These are phyloP conservation scores for Halophytophthora batemanensis DNA, from an alignment of 352 stramenopile genomes.

Conservation along the genomic window DNA sequence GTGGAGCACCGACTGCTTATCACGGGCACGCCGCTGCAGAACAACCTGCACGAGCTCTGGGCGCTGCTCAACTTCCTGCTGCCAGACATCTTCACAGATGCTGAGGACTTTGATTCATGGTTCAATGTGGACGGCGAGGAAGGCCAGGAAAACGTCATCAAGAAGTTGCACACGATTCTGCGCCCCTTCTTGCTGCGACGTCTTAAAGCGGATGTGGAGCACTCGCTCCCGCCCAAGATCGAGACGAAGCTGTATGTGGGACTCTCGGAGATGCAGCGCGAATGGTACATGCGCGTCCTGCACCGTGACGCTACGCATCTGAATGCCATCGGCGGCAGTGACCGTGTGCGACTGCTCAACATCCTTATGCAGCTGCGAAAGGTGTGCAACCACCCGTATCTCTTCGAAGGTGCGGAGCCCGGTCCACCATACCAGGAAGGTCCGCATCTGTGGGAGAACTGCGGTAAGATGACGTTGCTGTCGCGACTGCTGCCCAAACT, in stretches of 20 bases:
- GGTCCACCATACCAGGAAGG: constrained; percentile 97
- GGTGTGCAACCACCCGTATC: constrained; percentile 99
- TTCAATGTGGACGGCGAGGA: constrained; percentile 97
- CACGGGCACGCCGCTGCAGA: constrained; percentile 98
- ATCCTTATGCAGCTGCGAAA: constrained; percentile 99
- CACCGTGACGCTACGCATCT: constrained; percentile 94
- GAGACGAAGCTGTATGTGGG: constrained; percentile 99
- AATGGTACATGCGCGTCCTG: constrained; percentile 98
- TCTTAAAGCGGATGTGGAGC: constrained; percentile 98
- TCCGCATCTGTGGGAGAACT: constrained; percentile 98
- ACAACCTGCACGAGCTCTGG: constrained; percentile 99
- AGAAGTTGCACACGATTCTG: constrained; percentile 97
- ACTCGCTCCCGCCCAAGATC: constrained; percentile 96
- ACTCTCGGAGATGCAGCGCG: constrained; percentile 96
- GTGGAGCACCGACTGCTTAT: constrained; percentile 94
- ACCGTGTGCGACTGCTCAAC: constrained; percentile 95
- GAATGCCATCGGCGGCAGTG: constrained; percentile 96
- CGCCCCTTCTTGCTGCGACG: constrained; percentile 97
- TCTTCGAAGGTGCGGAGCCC: constrained; percentile 98
- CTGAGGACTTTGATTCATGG: constrained; percentile 99
- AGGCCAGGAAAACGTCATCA: constrained; percentile 96
- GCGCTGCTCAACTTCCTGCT: constrained; percentile 99
- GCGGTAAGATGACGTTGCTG: constrained; percentile 97
- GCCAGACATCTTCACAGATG: constrained; percentile 90
- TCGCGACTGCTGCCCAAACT: constrained; percentile 91